A percentile compares a stretch with the other conserved stretches of the same genome.
These are phyloP conservation scores for Trichosanthes truncata DNA, from an alignment of 306 rosid species.

Conservation along the genomic window DNA sequence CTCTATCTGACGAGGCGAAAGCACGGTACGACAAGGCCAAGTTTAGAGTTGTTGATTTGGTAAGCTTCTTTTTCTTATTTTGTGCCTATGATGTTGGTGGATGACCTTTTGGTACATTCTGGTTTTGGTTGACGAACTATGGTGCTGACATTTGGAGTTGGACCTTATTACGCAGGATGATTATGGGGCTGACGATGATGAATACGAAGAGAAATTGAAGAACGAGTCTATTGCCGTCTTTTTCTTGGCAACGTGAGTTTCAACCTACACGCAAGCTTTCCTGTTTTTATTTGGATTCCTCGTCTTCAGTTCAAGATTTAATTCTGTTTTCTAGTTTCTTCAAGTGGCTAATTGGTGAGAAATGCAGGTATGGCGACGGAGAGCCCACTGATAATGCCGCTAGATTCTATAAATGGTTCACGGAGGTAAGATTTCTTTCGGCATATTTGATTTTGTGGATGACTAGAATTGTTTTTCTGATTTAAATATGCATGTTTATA, in stretches of 20 bases:
- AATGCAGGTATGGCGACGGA: conserved; percentile 93
- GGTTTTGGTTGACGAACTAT: neutral
- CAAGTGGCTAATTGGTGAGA: conserved; percentile 13
- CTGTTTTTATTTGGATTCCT: neutral
- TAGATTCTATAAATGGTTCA: conserved; percentile 85
- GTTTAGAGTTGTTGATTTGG: conserved; percentile 83
- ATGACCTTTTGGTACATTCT: neutral
- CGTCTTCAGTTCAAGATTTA: neutral
- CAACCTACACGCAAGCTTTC: neutral
- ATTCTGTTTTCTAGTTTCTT: neutral
- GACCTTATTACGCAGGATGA: conserved; percentile 48
- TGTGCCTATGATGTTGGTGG: neutral
- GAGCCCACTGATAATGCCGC: conserved; percentile 99
- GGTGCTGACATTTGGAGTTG: conserved; percentile 5
- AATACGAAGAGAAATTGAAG: conserved; percentile 59
- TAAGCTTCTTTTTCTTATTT: conserved; percentile 15
- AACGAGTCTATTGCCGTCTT: conserved; percentile 58
- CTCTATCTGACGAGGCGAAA: conserved; percentile 81
- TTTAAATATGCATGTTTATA: conserved; percentile 21
- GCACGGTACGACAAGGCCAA: conserved; percentile 71
- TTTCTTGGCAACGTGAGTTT: conserved; percentile 92
- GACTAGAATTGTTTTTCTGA: conserved; percentile 4
- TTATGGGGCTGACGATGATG: conserved; percentile 73
- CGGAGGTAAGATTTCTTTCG: conserved; percentile 45
- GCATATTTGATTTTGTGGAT: neutral